Percentiles rank a stretch among this genome's conserved stretches.
Conservation (phyloP, 1,284 basidiomycete genomes). For the Sphaerobolus stellatus region DNA sequence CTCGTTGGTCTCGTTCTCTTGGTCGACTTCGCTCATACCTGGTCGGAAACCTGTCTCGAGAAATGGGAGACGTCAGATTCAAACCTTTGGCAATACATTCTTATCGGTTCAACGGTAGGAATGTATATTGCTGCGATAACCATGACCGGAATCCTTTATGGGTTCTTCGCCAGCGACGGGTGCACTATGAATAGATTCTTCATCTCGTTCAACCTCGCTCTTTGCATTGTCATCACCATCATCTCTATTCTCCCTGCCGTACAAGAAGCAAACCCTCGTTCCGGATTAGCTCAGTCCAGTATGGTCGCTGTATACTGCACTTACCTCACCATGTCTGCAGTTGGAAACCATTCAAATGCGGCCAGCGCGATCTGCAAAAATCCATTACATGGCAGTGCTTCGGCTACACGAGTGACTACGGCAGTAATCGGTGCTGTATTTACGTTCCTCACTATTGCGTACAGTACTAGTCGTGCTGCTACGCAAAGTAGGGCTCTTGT, state of each 20-base stretch:
- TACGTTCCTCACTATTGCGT: conserved; percentile 97
- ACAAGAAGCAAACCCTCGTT: conserved; percentile 92
- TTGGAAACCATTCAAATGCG: conserved; percentile 85
- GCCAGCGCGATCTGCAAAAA: conserved; percentile 67
- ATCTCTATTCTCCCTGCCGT: conserved; percentile 84
- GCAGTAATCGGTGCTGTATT: conserved; percentile 91
- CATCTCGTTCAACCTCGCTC: conserved; percentile 89
- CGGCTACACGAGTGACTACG: conserved; percentile 80
- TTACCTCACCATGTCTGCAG: conserved; percentile 92
- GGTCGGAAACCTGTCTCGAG: conserved; percentile 96
- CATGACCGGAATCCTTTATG: conserved; percentile 86
- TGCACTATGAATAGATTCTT: conserved; percentile 94
- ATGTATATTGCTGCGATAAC: conserved; percentile 85
- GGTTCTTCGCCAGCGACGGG: conserved; percentile 85
- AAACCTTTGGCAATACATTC: conserved; percentile 94
- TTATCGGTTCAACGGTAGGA: conserved; percentile 88
- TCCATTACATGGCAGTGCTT: conserved; percentile 65
- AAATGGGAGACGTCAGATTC: conserved; percentile 90
- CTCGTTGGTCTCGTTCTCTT: conserved; percentile 95
- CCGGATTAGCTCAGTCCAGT: conserved; percentile 91
- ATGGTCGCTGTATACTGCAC: conserved; percentile 98
- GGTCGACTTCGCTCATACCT: conserved; percentile 98
- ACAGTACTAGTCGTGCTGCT: conserved; percentile 93
- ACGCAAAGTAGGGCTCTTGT: conserved; percentile 91
- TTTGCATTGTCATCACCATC: conserved; percentile 80